Conservation (phyloP, 192 early-diverging fungal genomes). For the Coemansia sp. region DNA sequence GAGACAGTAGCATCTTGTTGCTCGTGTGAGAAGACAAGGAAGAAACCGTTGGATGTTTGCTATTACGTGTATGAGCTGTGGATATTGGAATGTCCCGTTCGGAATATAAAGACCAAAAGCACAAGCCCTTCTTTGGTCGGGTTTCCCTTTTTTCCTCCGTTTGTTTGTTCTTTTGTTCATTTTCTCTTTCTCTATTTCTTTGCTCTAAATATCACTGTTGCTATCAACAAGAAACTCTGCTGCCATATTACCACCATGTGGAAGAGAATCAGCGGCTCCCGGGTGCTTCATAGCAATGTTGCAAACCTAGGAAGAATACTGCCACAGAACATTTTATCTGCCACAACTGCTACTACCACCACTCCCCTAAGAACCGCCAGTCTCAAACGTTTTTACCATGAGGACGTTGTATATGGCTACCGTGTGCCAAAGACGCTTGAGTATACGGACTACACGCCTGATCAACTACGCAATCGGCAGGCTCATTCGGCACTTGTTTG, state of each 20-base stretch:
- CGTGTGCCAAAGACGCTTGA: conserved; percentile 69
- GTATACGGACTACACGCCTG: conserved; percentile 76
- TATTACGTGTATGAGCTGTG: too few species aligned
- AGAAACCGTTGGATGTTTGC: too few species aligned
- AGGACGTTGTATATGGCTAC: conserved; percentile 84
- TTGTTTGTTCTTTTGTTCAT: neutral
- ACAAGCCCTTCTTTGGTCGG: too few species aligned
- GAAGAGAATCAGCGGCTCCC: conserved; percentile 3
- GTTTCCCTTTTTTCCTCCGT: too few species aligned
- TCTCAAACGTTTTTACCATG: conserved; percentile 63
- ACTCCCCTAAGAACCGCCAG: neutral
- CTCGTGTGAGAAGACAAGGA: too few species aligned
- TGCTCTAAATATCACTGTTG: neutral
- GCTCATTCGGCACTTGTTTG: conserved; percentile 82
- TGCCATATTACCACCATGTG: neutral
- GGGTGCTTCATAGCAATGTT: neutral
- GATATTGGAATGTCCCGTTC: too few species aligned
- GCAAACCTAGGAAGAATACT: neutral
- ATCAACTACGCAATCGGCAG: conserved; percentile 82
- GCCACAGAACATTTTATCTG: neutral
- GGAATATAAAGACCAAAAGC: too few species aligned
- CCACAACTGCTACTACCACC: neutral
- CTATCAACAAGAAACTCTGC: neutral
- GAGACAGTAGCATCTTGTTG: too few species aligned
- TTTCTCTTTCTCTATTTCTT: neutral